Percentiles rank a stretch among this genome's conserved stretches.
These are phyloP conservation scores for Pseudomonodictys pantanalensis DNA, from an alignment of 495 filamentous ascomycete genomes.

Conservation along the genomic window DNA sequence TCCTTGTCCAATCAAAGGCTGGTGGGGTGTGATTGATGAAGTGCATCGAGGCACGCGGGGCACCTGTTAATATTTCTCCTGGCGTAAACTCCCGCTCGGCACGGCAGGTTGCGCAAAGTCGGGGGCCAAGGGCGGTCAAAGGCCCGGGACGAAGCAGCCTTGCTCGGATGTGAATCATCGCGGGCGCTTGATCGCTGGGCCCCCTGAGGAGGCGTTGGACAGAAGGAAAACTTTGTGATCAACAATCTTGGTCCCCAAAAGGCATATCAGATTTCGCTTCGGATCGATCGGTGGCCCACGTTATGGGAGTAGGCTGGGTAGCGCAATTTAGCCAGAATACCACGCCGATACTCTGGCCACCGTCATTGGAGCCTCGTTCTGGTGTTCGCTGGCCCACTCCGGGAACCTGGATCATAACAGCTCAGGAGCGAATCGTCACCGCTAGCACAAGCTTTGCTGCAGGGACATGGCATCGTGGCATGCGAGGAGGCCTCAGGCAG, in stretches of 20 bases:
- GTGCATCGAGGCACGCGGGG: neutral
- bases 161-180: neutral
- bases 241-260: constrained; percentile 3
- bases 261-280: constrained; percentile 17
- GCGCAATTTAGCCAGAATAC: constrained; percentile 26
- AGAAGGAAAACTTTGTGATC: neutral
- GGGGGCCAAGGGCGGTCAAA: neutral
- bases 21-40: neutral
- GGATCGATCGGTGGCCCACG: constrained; percentile 32
- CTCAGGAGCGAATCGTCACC: constrained; percentile 23
- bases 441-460: neutral
- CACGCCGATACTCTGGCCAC: neutral
- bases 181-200: neutral
- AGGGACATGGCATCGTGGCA: constrained; percentile 6
- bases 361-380: neutral
- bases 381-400: constrained; percentile 4
- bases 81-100: neutral
- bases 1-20: constrained; percentile 4
- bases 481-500: neutral
- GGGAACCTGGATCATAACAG: constrained; percentile 23
- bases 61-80: neutral
- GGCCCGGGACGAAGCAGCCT: neutral
- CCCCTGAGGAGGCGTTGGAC: neutral
- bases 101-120: constrained; percentile 1
- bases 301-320: constrained; percentile 22